Conservation (phyloP, 2,329 filamentous ascomycete species). For the Berkeleyomyces basicola region DNA sequence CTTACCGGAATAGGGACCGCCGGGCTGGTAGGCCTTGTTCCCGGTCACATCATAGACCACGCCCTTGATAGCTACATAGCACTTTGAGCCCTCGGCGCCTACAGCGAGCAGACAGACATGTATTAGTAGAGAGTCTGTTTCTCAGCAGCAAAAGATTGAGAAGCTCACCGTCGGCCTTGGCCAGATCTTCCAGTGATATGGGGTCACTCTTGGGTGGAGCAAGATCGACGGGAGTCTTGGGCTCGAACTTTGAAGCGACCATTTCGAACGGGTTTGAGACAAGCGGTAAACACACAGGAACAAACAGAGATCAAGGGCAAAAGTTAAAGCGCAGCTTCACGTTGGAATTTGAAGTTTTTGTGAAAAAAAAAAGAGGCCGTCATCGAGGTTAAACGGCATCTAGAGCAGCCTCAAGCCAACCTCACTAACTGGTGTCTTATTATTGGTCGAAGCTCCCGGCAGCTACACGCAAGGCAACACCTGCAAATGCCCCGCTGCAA, state of each 20-base stretch:
- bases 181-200: constrained; percentile 65
- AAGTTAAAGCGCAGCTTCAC: background rate
- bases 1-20: constrained; percentile 72
- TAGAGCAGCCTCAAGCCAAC: background rate
- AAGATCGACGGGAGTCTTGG: constrained; percentile 59
- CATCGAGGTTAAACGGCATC: background rate
- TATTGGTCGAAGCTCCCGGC: background rate
- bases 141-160: background rate
- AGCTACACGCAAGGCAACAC: background rate
- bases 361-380: background rate
- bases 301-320: background rate
- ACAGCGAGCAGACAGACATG: background rate
- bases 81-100: constrained; percentile 49
- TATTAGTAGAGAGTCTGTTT: background rate
- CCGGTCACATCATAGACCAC: constrained; percentile 87
- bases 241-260: constrained; percentile 56
- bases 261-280: constrained; percentile 11
- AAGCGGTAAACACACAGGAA: background rate
- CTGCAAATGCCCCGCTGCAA: background rate
- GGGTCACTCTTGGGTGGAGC: constrained; percentile 74
- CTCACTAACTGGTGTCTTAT: background rate
- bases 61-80: constrained; percentile 61
- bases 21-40: constrained; percentile 71
- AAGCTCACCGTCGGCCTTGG: constrained; percentile 62
- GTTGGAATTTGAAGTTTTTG: background rate